A percentile compares a stretch with the other conserved stretches of the same genome.
phyloP scores from a whole-genome alignment of 768 basidiomycete species.

The Boletus subcaerulescens region DNA sequence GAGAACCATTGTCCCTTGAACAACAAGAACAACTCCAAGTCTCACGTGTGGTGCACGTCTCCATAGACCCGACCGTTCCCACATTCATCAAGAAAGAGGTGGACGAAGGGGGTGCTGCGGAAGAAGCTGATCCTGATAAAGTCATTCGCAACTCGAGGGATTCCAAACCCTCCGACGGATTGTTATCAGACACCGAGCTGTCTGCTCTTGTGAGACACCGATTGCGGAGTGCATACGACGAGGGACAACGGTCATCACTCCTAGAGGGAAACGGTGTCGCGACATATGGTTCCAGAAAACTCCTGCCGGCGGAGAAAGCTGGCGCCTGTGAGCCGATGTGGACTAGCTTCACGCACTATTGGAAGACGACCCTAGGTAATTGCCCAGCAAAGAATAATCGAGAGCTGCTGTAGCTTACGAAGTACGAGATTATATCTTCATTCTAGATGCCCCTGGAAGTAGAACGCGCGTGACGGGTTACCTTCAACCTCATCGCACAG shows the following conservation, averaged over 20 bases:
- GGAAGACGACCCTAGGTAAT: constrained; percentile 78
- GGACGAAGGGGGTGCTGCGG: constrained; percentile 41
- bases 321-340: constrained; percentile 78
- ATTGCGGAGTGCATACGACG: constrained; percentile 70
- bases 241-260: constrained; percentile 36
- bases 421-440: constrained; percentile 82
- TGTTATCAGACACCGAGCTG: constrained; percentile 62
- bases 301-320: constrained; percentile 36
- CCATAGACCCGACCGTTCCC: constrained; percentile 61
- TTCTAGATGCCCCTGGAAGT: constrained; percentile 46
- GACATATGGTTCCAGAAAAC: constrained; percentile 53
- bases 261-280: constrained; percentile 17
- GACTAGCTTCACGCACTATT: constrained; percentile 87
- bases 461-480: constrained; percentile 47
- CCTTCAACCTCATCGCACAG: constrained; percentile 56
- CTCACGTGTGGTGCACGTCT: constrained; percentile 72
- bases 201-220: constrained; percentile 36
- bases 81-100: constrained; percentile 20
- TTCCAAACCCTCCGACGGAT: constrained; percentile 59
- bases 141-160: constrained; percentile 72
- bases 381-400: not conserved
- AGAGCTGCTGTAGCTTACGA: constrained; percentile 6
- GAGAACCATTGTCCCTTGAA: constrained; percentile 49
- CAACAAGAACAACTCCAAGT: constrained; percentile 51
- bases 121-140: constrained; percentile 55